Evolutionary conservation across 2,329 filamentous ascomycete genomes (phyloP).

Genomic region (Tolypocladium nubicola): DNA sequence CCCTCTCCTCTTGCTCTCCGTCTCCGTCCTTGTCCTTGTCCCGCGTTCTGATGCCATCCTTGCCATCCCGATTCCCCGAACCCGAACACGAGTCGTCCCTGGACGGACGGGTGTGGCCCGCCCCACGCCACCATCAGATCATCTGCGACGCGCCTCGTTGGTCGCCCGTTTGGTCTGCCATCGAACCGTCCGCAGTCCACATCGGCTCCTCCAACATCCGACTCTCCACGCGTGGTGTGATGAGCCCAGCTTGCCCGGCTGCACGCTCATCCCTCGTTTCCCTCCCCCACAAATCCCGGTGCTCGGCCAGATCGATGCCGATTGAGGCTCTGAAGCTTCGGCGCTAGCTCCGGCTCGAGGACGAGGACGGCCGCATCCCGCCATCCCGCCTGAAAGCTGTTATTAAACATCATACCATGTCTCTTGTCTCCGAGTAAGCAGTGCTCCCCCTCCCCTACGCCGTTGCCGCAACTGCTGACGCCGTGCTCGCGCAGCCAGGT

Average conservation of each 20-base stretch:
- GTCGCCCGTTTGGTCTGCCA: not conserved
- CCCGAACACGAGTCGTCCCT: conserved; percentile 6
- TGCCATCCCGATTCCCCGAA: not conserved
- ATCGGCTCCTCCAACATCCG: conserved; percentile 7
- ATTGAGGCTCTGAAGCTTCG: conserved; percentile 6
- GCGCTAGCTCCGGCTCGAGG: conserved; percentile 2
- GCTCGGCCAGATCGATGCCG: conserved; percentile 4
- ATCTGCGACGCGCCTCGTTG: not conserved
- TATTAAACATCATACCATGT: conserved; percentile 22
- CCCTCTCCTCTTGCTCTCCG: not conserved
- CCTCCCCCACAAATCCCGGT: conserved; percentile 1
- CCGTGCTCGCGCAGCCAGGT: conserved; percentile 36
- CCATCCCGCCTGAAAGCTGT: not conserved
- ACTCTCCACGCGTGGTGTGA: conserved; percentile 12
- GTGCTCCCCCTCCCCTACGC: not conserved
- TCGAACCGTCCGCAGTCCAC: not conserved
- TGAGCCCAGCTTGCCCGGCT: conserved; percentile 5
- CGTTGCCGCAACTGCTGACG: conserved; percentile 8
- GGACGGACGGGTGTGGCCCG: not conserved
- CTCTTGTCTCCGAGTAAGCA: conserved; percentile 37
- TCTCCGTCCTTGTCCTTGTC: not conserved
- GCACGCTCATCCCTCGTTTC: conserved; percentile 1
- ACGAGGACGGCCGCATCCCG: conserved; percentile 1
- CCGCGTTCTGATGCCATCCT: not conserved
- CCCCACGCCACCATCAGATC: not conserved